Evolutionary conservation across 106 monocot genomes (phyloP), one percentile per base, ranked within the genome.

Genomic region (Ottelia alismoides): DNA sequence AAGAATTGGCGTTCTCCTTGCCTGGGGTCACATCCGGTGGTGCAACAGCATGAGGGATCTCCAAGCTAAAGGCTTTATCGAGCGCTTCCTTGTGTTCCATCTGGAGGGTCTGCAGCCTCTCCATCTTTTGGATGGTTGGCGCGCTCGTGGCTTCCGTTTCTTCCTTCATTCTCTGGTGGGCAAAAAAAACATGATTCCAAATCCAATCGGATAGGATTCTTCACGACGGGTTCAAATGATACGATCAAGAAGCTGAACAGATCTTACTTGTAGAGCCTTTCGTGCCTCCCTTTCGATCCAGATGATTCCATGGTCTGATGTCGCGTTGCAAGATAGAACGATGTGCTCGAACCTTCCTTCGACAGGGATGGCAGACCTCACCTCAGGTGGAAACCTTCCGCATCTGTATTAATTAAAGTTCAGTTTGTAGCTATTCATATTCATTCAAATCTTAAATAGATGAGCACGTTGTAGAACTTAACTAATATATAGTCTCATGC

Each of bases 281-380:
- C 72, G 51, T 16, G 80, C 57, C 75, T 90, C 90, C 51, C 71
- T 57, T 72, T 80, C 80, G 49, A 90, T 90, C 79, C 80, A 80
- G 66, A 75, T 25, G 64, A 90, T 67, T 27, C 50, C 84, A 75
- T 90, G 90, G 50, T 90, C 90, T 22, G 84, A 76, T 20, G 80
- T 84, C 19, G 77, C 70, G 78, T 72, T 90, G 45, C 72, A 77
- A 44, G 90, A 90, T 28, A 90, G 72, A 19, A 90, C 90, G 51
- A 90, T 66, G 54, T 90, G 90, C 60, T 90, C 90, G 45, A 90
- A 90, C 61, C 90, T 76, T 20, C 84, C 84, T 49, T 90, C 80
- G 51, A 90, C 80, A 22, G 90, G 90, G 67, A 90, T 84, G 22
- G 90, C 90, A 32, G 84, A 77, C 50, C 72, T 84, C 49, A 84